Percentiles rank a stretch among this genome's conserved stretches.
Conservation (phyloP, 345 rosid genomes). For the Hibiscus syriacus region DNA sequence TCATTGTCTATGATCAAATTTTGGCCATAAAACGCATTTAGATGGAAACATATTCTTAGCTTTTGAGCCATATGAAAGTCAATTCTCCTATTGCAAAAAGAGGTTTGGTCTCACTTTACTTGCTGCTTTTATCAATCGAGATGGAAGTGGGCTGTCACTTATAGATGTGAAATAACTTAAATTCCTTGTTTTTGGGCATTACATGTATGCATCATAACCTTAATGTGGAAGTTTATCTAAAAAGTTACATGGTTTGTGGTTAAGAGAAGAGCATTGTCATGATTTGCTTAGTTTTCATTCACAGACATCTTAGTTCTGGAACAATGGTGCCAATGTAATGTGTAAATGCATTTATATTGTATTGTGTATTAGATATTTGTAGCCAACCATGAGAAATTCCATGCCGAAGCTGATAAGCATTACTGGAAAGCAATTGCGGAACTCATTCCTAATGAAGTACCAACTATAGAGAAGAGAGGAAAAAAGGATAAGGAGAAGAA, state of each 20-base stretch:
- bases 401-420: constrained; percentile 54
- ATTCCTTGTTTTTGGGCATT: background rate
- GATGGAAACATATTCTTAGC: background rate
- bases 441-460: constrained; percentile 74
- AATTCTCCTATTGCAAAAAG: background rate
- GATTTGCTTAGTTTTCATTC: background rate
- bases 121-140: too few relatives aligned
- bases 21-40: background rate
- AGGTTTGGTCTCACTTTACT: background rate
- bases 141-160: background rate
- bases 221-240: background rate
- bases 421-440: constrained; percentile 82
- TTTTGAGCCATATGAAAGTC: background rate
- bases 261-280: background rate
- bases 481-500: constrained; percentile 69
- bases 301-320: background rate
- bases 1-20: background rate
- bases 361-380: constrained; percentile 31
- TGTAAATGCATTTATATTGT: background rate
- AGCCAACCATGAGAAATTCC: constrained; percentile 49
- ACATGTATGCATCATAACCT: too few relatives aligned
- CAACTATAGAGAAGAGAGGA: constrained; percentile 50
- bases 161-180: background rate
- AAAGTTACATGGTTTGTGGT: background rate
- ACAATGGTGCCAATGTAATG: background rate